Evolutionary conservation across 192 early-diverging fungal species (phyloP), one percentile per base, ranked within the genome.

Genomic region (Umbelopsis isabellina): DNA sequence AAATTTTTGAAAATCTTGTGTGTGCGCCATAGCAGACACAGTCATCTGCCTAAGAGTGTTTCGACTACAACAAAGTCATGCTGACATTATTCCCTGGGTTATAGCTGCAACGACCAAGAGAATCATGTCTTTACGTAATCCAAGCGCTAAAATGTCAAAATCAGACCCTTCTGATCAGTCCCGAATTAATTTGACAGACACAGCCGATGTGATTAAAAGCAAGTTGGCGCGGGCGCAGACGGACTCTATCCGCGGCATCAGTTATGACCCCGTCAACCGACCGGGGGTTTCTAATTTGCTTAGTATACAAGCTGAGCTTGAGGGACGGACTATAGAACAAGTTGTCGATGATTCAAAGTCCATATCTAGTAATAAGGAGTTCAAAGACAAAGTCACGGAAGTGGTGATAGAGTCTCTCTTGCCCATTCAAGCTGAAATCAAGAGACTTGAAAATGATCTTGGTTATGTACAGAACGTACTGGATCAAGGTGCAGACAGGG

Each of bases 281-380:
- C 95, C 96, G 0, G 96, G 93, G 8, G 88, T 98, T 3, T 84
- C 90, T 33, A 98, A 96, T 70, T 67, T 98, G 72, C 45, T 98
- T 4, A 68, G 80, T n/a, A 94, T 98, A 46, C 91, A 93, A 68
- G 84, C 90, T 11, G 87, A 86, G 1, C 68, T 84, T 49, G 74
- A 77, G 2, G 71, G 77, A 11, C 52, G 73, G 70, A 44, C 68
- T n/a, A 27, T 82, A 11, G 85, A 86, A 8, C 79, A 83, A 35
- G 85, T 90, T 8, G 81, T 80, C 0, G 55, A 80, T 25, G 77
- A 86, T 52, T 84, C 87, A 65, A 75, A 66, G 5, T 48, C 77
- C 7, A 46, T 80, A 18, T 80, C 65, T 33, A 86, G 88, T 69
- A 87, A 74, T 45, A 84, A 89, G 68, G 76, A 69, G 48, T 89